phyloP scores from a whole-genome alignment of 495 filamentous ascomycete genomes.

The Aspergillus kassunensis region DNA sequence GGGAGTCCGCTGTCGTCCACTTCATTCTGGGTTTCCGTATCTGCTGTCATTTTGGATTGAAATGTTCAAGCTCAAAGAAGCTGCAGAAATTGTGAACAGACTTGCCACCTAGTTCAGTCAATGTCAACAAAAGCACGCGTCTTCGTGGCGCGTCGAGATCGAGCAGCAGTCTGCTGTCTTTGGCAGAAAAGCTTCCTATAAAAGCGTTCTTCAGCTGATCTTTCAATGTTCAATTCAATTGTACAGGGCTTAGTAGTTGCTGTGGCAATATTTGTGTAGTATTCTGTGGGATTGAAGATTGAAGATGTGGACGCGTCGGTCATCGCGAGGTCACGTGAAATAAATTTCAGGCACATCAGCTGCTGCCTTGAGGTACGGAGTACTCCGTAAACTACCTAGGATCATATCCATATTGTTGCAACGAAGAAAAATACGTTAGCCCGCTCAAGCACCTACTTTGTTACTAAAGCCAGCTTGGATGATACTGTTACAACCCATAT shows the following conservation, averaged over 20 bases:
- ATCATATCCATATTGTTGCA: background rate
- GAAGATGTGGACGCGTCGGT: slow-evolving; percentile 32
- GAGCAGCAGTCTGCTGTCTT: background rate
- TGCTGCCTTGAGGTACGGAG: slow-evolving; percentile 7
- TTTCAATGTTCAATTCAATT: background rate
- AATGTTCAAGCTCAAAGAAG: background rate
- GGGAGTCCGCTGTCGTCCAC: slow-evolving; percentile 60
- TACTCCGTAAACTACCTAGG: background rate
- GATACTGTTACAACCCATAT: slow-evolving; percentile 6
- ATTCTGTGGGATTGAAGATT: slow-evolving; percentile 17
- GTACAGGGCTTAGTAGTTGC: slow-evolving; percentile 11
- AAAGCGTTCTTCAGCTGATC: background rate
- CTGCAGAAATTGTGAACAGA: background rate
- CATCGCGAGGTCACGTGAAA: slow-evolving; percentile 42
- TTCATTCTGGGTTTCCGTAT: slow-evolving; percentile 56
- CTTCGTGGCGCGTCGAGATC: background rate
- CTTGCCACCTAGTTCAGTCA: background rate
- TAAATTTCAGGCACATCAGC: slow-evolving; percentile 14
- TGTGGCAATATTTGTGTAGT: slow-evolving; percentile 24
- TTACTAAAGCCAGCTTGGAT: background rate
- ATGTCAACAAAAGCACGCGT: background rate
- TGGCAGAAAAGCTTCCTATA: background rate
- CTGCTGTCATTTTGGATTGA: slow-evolving; percentile 48
- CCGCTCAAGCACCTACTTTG: background rate
- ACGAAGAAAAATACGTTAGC: background rate